Conservation (phyloP, 192 early-diverging fungal genomes). For the Mycoemilia scoparia region DNA sequence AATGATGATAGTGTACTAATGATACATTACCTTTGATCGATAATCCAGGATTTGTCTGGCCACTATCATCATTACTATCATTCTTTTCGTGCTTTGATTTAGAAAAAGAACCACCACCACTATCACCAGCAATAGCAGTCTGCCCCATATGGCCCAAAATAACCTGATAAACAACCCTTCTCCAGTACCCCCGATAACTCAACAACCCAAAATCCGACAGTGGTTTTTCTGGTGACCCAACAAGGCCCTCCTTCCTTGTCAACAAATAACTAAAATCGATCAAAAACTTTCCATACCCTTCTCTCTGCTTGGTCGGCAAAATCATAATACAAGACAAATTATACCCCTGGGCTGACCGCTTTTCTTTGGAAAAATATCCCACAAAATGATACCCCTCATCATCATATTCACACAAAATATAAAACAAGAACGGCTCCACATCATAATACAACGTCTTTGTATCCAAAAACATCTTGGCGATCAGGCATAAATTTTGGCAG, state of each 20-base stretch:
- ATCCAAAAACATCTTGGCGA: constrained; percentile 94
- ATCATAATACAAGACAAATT: constrained; percentile 92
- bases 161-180: constrained; percentile 45
- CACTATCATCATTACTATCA: constrained; percentile 2
- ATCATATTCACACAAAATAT: constrained; percentile 68
- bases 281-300: constrained; percentile 80
- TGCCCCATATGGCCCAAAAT: constrained; percentile 34
- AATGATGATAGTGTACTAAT: background rate
- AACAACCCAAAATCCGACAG: constrained; percentile 74
- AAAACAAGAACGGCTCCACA: constrained; percentile 93
- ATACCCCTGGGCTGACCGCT: constrained; percentile 59
- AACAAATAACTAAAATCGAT: constrained; percentile 88
- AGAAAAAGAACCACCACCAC: background rate
- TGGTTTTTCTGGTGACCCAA: constrained; percentile 80
- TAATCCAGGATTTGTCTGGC: background rate
- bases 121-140: constrained; percentile 32
- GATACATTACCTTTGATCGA: background rate
- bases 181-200: constrained; percentile 83
- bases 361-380: constrained; percentile 98
- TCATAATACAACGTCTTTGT: constrained; percentile 97
- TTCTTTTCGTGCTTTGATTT: background rate
- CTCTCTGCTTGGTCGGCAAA: constrained; percentile 70
- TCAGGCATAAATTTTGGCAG: constrained; percentile 90
- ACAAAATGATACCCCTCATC: constrained; percentile 68
- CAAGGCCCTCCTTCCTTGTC: constrained; percentile 50